Base-by-base conservation (phyloP, 140 eudicot species). In the Eryngium alpinum region DNA sequence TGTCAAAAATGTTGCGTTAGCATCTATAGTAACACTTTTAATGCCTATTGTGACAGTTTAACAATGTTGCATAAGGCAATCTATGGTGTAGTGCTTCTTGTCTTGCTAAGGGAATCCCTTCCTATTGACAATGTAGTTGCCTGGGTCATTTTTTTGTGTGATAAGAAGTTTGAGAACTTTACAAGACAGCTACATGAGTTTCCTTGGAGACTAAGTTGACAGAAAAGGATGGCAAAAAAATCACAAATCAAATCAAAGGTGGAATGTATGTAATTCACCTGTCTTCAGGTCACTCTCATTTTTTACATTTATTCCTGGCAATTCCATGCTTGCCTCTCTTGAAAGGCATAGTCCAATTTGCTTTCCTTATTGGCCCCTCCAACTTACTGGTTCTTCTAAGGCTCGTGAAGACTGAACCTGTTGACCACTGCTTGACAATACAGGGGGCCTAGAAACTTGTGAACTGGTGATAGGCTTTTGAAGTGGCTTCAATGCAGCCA, bases 401-500 rank as follows among this genome's bases (percentile, higher is more conserved):
- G 12, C 70, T 63, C 22, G 34, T 73, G 80, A 73, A 32, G 82
- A 77, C 72, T 83, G 83, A 28, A 79, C 85, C 63, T 77, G 80
- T 21, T 75, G 78, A 10, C 79, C 29, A 18, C 80, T 53, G 85
- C 84, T 85, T 52, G 44, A 49, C n/a, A 82, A 59, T 25, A 32
- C 44, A 77, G 81, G 72, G n/a, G 82, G 80, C 84, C 83, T 85
- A 76, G 90, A 75, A n/a, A 71, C 86, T 81, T 84, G 93, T 57
- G 92, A 82, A 85, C 80, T 80, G 32, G 88, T 83, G 24, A 89
- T 81, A 62, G 97, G 89, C 91, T 90, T 93, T 84, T 90, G 96
- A 21, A 93, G 91, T 16, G 97, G 96, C 80, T 88, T 93, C 80
- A 93, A 72, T 27, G 95, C 90, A 51, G 93, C 91, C 98, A 93